These are phyloP conservation scores for Chalciporus pseudorubinellus DNA, from an alignment of 768 basidiomycete species.

Conservation along the genomic window DNA sequence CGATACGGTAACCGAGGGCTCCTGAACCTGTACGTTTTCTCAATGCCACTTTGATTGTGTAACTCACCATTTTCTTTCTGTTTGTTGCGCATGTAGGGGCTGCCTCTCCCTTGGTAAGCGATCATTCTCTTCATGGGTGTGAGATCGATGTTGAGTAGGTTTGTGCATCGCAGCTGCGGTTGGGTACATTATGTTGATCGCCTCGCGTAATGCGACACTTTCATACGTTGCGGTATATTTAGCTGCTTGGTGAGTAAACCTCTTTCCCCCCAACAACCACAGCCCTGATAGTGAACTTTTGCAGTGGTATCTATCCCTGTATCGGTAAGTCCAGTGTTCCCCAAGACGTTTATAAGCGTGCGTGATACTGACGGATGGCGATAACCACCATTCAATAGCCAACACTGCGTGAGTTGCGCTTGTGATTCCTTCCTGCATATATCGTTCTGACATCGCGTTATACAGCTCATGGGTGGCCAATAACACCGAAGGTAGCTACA, in stretches of 20 bases:
- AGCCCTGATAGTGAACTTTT: neutral
- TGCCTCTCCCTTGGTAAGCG: slow-evolving; percentile 28
- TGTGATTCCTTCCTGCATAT: neutral
- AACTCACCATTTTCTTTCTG: neutral
- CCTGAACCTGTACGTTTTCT: slow-evolving; percentile 55
- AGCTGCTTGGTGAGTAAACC: slow-evolving; percentile 56
- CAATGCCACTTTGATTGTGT: neutral
- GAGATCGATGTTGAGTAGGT: slow-evolving; percentile 2
- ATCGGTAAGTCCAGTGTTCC: slow-evolving; percentile 48
- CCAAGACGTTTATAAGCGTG: neutral
- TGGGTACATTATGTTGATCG: slow-evolving; percentile 71
- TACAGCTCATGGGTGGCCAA: slow-evolving; percentile 57
- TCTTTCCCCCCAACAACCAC: neutral
- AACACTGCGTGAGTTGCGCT: slow-evolving; percentile 50
- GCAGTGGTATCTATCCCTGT: slow-evolving; percentile 70
- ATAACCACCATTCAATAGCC: slow-evolving; percentile 34
- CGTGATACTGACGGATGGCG: neutral
- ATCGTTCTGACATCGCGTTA: slow-evolving; percentile 5
- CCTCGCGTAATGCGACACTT: slow-evolving; percentile 57
- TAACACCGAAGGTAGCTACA: slow-evolving; percentile 74
- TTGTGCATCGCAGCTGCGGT: slow-evolving; percentile 39
- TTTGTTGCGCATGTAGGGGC: slow-evolving; percentile 11
- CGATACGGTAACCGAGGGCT: slow-evolving; percentile 56
- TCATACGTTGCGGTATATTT: slow-evolving; percentile 74
- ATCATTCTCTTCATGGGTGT: neutral